Conservation (phyloP, 2,329 filamentous ascomycete species). For the Epichloe sylvatica region DNA sequence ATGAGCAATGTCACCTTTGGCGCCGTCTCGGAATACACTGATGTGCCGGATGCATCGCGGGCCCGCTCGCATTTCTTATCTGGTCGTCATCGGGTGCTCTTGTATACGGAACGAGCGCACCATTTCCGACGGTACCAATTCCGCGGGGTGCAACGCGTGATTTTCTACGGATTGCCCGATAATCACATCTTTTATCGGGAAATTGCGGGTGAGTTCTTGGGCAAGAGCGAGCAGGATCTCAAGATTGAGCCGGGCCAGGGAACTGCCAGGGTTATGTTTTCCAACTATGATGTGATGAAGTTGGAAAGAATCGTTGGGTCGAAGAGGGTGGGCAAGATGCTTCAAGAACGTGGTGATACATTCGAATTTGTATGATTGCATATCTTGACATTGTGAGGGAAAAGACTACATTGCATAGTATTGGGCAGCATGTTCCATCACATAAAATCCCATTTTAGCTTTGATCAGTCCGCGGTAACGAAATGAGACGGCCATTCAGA, state of each 20-base stretch:
- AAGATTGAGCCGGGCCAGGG: slow-evolving; percentile 45
- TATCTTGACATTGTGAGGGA: not conserved
- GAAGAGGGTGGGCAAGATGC: slow-evolving; percentile 68
- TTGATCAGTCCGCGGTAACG: not conserved
- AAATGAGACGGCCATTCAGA: not conserved
- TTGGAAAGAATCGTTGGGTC: slow-evolving; percentile 79
- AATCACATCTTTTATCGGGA: slow-evolving; percentile 73
- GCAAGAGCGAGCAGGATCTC: slow-evolving; percentile 41
- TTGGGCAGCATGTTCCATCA: not conserved
- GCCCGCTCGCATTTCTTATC: slow-evolving; percentile 77
- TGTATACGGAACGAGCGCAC: slow-evolving; percentile 93
- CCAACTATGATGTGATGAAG: slow-evolving; percentile 78
- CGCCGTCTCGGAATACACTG: slow-evolving; percentile 77
- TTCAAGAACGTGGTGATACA: slow-evolving; percentile 70
- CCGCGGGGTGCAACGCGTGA: slow-evolving; percentile 65
- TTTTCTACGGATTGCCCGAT: slow-evolving; percentile 84
- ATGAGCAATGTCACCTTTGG: slow-evolving; percentile 48
- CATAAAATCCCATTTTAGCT: not conserved
- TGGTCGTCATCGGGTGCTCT: slow-evolving; percentile 65
- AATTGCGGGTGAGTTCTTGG: slow-evolving; percentile 55
- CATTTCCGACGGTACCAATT: slow-evolving; percentile 86
- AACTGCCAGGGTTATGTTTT: slow-evolving; percentile 54
- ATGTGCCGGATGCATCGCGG: slow-evolving; percentile 62
- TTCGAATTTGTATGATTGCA: slow-evolving; percentile 73
- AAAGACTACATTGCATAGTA: not conserved